Base-by-base conservation (phyloP, 768 basidiomycete genomes). In the Termitomyces sp. region DNA sequence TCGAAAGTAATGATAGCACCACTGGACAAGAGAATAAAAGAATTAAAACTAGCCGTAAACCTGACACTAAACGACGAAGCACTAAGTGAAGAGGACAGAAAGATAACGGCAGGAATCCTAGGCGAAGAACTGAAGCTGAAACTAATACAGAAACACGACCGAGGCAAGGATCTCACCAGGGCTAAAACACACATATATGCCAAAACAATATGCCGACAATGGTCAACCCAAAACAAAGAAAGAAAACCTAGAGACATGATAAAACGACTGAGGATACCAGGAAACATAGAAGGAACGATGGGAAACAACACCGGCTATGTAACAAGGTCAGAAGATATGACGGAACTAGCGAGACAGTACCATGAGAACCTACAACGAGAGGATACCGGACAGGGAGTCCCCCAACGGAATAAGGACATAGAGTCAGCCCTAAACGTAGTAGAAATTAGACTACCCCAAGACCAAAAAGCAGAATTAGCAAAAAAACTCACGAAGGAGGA, bases 61-160 rank as follows among this genome's bases (percentile, higher is more conserved):
- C 0, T 1, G 3, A n/a, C 18, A 1, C 6, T 40, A 0, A n/a
- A 40, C 8, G 2, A 40, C 7, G 3, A 7, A 7, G 0, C 0
- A 4, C 18, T 40, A 8, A 3, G 1, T 18, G 38, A 40, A 40
- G 38, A 40, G 1, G 16, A 38, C 0, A 40, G 8, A 4, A 3
- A 7, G 8, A n/a, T 40, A 18, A n/a, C 38, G 3, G 18, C 38
- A 6, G 2, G 38, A 0, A 40, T 40, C 7, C 7, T 40, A 8
- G 18, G 18, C 2, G 38, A 40, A 7, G 7, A n/a, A 18, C 6
- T 40, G 0, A 40, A 40, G 8, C 7, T 7, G 0, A 40, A 36
- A 4, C 2, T 36, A 4, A 36, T 3, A 40, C 6, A 18, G 1
- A 40, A 18, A 40, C 7, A 18, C 3, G 8, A 40, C 0, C n/a